phyloP scores from a whole-genome alignment of 768 basidiomycete genomes.

The Suillus sp. region DNA sequence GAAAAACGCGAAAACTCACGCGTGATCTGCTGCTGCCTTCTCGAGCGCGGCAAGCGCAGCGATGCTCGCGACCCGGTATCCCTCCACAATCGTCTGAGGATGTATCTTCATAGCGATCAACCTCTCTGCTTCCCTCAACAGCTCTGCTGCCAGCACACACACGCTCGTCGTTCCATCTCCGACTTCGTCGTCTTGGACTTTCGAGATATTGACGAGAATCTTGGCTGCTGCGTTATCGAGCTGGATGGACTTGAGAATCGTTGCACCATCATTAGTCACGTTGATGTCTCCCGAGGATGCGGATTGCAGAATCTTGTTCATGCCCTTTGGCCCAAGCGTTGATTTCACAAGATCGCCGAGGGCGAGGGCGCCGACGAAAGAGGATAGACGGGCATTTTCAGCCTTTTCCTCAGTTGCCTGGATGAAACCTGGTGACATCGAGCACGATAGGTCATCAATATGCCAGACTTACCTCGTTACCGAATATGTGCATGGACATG shows the following conservation, averaged over 20 bases:
- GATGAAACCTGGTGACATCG: slow-evolving; percentile 11
- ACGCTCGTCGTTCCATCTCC: slow-evolving; percentile 95
- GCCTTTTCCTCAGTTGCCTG: slow-evolving; percentile 93
- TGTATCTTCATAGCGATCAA: slow-evolving; percentile 91
- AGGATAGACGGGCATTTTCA: slow-evolving; percentile 96
- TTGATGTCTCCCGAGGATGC: slow-evolving; percentile 88
- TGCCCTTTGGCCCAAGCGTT: slow-evolving; percentile 97
- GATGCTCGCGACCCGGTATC: slow-evolving; percentile 87
- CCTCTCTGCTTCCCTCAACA: slow-evolving; percentile 94
- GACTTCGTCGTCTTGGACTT: slow-evolving; percentile 99
- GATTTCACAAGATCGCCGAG: slow-evolving; percentile 98
- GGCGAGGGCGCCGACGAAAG: slow-evolving; percentile 96
- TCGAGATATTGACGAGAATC: slow-evolving; percentile 99
- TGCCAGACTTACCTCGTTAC: slow-evolving; percentile 49
- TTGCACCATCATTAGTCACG: slow-evolving; percentile 98
- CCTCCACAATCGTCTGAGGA: slow-evolving; percentile 97
- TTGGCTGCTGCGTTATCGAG: slow-evolving; percentile 99
- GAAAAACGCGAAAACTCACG: slow-evolving; percentile 50
- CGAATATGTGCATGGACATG: slow-evolving; percentile 76
- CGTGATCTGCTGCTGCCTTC: slow-evolving; percentile 78
- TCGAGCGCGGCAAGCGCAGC: slow-evolving; percentile 87
- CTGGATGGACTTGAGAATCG: slow-evolving; percentile 95
- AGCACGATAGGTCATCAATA: not conserved
- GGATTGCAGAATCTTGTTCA: slow-evolving; percentile 99
- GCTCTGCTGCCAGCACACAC: slow-evolving; percentile 88